phyloP scores from a whole-genome alignment of 768 basidiomycete species.

The Trametes gibbosa region DNA sequence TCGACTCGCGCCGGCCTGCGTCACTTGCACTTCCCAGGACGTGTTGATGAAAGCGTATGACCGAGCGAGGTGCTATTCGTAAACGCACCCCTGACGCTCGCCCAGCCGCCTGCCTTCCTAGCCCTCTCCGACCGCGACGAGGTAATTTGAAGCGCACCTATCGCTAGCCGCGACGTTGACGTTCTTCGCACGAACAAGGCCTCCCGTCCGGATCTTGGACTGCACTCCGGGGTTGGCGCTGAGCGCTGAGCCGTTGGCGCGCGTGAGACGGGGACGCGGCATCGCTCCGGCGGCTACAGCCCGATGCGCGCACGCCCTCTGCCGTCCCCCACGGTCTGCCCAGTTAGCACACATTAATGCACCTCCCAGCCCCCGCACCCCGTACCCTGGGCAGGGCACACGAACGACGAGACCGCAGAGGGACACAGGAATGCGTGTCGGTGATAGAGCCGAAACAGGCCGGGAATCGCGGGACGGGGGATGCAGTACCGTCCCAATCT shows the following conservation, averaged over 20 bases:
- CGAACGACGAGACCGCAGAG: not conserved
- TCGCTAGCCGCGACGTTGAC: not conserved
- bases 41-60: not conserved
- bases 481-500: not conserved
- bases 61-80: not conserved
- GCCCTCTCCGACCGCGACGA: not conserved
- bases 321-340: not conserved
- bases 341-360: not conserved
- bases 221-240: too few species aligned
- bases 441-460: constrained; percentile 5
- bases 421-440: constrained; percentile 1
- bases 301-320: not conserved
- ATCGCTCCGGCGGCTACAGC: not conserved
- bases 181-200: not conserved
- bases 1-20: not conserved
- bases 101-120: too few species aligned
- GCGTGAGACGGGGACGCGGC: not conserved
- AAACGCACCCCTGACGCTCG: not conserved
- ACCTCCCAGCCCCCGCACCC: not conserved
- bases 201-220: not conserved
- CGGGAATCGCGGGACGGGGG: not conserved
- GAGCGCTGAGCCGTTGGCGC: too few species aligned
- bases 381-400: not conserved
- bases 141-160: not conserved
- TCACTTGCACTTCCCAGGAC: not conserved